Evolutionary conservation across 768 basidiomycete genomes (phyloP).

Genomic region (Termitomyces eurrhizus): DNA sequence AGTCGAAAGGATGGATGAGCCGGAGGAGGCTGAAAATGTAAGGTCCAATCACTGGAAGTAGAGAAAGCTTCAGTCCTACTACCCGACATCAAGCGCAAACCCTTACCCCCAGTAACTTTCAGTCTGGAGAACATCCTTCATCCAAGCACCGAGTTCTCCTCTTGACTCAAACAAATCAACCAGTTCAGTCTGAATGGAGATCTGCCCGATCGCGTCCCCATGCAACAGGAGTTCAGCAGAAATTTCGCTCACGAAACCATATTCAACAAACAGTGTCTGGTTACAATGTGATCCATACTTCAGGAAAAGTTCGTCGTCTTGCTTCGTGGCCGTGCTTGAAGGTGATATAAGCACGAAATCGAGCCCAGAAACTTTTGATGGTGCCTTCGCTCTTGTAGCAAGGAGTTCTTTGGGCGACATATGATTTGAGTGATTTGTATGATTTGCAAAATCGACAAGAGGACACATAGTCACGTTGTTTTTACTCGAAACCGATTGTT

Average conservation of each 20-base stretch:
- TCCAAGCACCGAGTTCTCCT: constrained; percentile 35
- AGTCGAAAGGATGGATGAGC: constrained; percentile 81
- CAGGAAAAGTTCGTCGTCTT: constrained; percentile 68
- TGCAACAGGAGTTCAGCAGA: constrained; percentile 21
- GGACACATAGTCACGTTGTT: constrained; percentile 89
- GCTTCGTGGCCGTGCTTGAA: constrained; percentile 30
- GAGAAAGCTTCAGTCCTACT: not conserved
- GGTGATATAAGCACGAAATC: constrained; percentile 52
- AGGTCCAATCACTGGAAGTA: constrained; percentile 67
- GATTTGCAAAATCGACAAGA: constrained; percentile 89
- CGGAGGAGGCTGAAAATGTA: constrained; percentile 56
- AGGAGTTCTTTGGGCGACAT: constrained; percentile 39
- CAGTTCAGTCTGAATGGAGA: constrained; percentile 56
- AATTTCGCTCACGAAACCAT: constrained; percentile 70
- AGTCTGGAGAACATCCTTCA: constrained; percentile 50
- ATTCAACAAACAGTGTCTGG: constrained; percentile 77
- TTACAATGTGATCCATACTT: constrained; percentile 82
- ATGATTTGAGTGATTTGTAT: constrained; percentile 39
- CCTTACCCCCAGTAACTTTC: constrained; percentile 85
- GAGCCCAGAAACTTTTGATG: constrained; percentile 34
- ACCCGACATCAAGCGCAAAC: not conserved
- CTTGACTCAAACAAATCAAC: constrained; percentile 45
- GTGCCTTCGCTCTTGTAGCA: constrained; percentile 32
- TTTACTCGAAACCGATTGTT: constrained; percentile 42
- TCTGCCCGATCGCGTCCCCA: constrained; percentile 43